phyloP scores from a whole-genome alignment of 2,329 filamentous ascomycete genomes.

The Ophiostoma montium region DNA sequence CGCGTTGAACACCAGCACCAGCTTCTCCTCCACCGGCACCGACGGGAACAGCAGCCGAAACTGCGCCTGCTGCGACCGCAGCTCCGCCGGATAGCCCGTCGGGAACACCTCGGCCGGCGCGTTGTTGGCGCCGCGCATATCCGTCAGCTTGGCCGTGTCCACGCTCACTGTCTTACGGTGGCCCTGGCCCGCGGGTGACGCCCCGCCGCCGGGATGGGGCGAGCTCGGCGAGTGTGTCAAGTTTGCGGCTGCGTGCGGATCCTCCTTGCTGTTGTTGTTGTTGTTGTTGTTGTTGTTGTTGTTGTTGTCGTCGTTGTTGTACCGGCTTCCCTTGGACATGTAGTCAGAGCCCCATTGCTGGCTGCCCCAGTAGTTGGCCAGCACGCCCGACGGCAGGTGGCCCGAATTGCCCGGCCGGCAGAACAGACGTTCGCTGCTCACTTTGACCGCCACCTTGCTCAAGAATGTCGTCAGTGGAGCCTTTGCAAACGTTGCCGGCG shows the following conservation, averaged over 20 bases:
- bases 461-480: constrained; percentile 74
- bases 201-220: neutral
- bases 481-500: constrained; percentile 69
- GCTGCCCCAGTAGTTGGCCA: constrained; percentile 91
- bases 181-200: neutral
- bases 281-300: constrained; percentile 12
- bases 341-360: constrained; percentile 49
- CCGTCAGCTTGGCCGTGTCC: constrained; percentile 23
- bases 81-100: constrained; percentile 62
- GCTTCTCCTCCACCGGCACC: constrained; percentile 61
- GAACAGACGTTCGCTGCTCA: constrained; percentile 62
- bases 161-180: constrained; percentile 33
- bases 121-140: constrained; percentile 5
- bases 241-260: constrained; percentile 7
- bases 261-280: constrained; percentile 10
- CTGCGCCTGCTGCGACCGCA: constrained; percentile 80
- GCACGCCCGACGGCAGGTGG: constrained; percentile 66
- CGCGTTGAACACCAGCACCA: constrained; percentile 84
- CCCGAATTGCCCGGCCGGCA: constrained; percentile 46
- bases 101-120: constrained; percentile 50
- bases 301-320: constrained; percentile 10
- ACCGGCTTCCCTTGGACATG: constrained; percentile 5
- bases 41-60: constrained; percentile 84
- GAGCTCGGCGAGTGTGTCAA: neutral
- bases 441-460: constrained; percentile 70